These are phyloP conservation scores for Gentiana straminea DNA, from an alignment of 257 asterid species.

Conservation along the genomic window DNA sequence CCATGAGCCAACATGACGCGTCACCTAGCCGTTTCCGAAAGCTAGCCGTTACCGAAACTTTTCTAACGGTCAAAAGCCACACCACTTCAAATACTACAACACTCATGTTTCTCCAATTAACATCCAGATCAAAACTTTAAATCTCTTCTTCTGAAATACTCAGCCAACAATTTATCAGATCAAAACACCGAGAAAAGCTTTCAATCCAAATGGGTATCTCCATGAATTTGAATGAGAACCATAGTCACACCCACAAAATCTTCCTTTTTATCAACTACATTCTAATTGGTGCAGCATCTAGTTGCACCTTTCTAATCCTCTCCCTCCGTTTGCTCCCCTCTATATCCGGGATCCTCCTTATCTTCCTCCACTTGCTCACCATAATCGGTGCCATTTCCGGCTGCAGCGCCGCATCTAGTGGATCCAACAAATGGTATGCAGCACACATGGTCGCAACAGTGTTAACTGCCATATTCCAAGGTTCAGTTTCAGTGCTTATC, in stretches of 20 bases:
- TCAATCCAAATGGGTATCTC: slow-evolving; percentile 16
- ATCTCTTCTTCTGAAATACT: no score
- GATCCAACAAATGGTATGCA: slow-evolving; percentile 23
- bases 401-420: slow-evolving; percentile 23
- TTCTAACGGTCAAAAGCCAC: no score
- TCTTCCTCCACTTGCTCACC: slow-evolving; percentile 70
- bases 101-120: no score
- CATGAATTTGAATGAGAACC: slow-evolving; percentile 10
- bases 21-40: no score
- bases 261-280: slow-evolving; percentile 44
- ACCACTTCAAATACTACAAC: no score
- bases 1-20: no score
- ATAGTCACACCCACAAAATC: slow-evolving; percentile 36
- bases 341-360: slow-evolving; percentile 37
- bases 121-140: no score
- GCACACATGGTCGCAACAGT: slow-evolving; percentile 30
- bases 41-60: no score
- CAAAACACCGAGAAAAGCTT: no score
- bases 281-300: slow-evolving; percentile 60
- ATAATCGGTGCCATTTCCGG: slow-evolving; percentile 54
- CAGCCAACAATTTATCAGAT: no score
- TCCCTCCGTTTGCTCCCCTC: slow-evolving; percentile 75
- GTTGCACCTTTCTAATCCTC: slow-evolving; percentile 69
- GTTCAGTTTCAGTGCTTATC: slow-evolving; percentile 29
- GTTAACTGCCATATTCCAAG: slow-evolving; percentile 33